A percentile compares a stretch with the other conserved stretches of the same genome.
These are phyloP conservation scores for Xylaria hypoxylon DNA, from an alignment of 2,329 filamentous ascomycete genomes.

Conservation along the genomic window DNA sequence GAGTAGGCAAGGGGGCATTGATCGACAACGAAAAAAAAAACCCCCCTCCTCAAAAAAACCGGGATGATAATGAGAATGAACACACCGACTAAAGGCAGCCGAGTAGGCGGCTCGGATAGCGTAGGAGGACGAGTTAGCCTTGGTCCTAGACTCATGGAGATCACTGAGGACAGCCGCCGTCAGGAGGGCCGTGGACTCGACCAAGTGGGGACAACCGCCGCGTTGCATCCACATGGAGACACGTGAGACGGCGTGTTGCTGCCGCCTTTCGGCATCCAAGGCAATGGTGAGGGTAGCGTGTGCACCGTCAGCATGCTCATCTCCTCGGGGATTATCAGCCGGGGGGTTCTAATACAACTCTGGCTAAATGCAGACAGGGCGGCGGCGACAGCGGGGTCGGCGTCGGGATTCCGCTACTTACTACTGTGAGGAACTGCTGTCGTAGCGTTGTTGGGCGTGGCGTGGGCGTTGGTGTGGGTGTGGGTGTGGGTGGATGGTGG, in stretches of 20 bases:
- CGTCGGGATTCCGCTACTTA: slow-evolving; percentile 20
- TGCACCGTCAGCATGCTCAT: slow-evolving; percentile 26
- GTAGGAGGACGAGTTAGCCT: slow-evolving; percentile 61
- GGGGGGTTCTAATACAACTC: slow-evolving; percentile 6
- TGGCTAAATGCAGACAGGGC: slow-evolving; percentile 27
- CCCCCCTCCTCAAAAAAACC: too few relatives aligned
- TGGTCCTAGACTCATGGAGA: slow-evolving; percentile 53
- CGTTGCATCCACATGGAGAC: slow-evolving; percentile 78
- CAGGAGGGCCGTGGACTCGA: slow-evolving; percentile 82
- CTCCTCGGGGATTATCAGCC: slow-evolving; percentile 35
- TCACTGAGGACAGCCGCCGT: slow-evolving; percentile 77
- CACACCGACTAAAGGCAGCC: slow-evolving; percentile 78
- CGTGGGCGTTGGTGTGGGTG: slow-evolving; percentile 1
- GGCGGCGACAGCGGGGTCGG: slow-evolving; percentile 16
- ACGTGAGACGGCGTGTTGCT: slow-evolving; percentile 65
- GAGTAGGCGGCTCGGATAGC: slow-evolving; percentile 77
- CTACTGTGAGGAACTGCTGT: slow-evolving; percentile 16
- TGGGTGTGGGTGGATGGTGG: slow-evolving; percentile 28
- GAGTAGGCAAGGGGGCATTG: not conserved
- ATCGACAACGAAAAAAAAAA: not conserved
- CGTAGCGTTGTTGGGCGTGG: slow-evolving; percentile 31
- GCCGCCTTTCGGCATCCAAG: slow-evolving; percentile 41
- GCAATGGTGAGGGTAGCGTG: slow-evolving; percentile 18
- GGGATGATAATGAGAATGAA: slow-evolving; percentile 43
- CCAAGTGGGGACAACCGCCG: slow-evolving; percentile 79